Evolutionary conservation across 345 rosid genomes (phyloP).

Genomic region (Durio zibethinus): DNA sequence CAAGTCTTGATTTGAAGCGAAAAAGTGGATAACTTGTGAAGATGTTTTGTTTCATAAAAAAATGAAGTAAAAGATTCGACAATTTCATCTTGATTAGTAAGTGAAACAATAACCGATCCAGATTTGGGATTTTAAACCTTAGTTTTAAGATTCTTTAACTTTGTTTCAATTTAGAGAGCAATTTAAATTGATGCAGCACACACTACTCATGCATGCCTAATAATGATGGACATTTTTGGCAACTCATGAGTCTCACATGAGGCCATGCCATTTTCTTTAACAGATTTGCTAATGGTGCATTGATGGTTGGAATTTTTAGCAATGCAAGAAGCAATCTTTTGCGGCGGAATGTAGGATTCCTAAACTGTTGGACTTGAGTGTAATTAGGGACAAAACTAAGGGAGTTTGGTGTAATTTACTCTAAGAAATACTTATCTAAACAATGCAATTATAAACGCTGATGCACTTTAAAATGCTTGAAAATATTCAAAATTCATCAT

Average conservation of each 20-base stretch:
- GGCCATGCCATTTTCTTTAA: not conserved
- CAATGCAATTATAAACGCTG: not conserved
- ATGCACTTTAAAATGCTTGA: constrained; percentile 1
- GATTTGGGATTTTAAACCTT: not conserved
- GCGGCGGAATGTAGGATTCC: not conserved
- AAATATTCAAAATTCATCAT: not conserved
- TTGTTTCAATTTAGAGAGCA: not conserved
- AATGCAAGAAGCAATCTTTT: not conserved
- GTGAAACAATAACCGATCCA: not conserved
- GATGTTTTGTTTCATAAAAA: not conserved
- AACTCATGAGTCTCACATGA: not conserved
- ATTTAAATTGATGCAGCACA: not conserved
- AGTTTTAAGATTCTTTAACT: not conserved
- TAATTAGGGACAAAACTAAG: not conserved
- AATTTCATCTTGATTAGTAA: not conserved
- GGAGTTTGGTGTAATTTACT: not conserved
- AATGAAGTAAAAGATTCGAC: not conserved
- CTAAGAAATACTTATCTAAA: not conserved
- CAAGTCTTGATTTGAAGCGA: not conserved
- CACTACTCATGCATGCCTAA: not conserved
- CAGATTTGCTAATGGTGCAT: not conserved
- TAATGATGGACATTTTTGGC: not conserved
- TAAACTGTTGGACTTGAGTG: not conserved
- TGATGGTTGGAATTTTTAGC: not conserved
- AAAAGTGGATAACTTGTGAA: not conserved